A percentile compares a stretch with the other conserved stretches of the same genome.
These are phyloP conservation scores for Podila verticillata DNA, from an alignment of 192 early-diverging fungal genomes.

Conservation along the genomic window DNA sequence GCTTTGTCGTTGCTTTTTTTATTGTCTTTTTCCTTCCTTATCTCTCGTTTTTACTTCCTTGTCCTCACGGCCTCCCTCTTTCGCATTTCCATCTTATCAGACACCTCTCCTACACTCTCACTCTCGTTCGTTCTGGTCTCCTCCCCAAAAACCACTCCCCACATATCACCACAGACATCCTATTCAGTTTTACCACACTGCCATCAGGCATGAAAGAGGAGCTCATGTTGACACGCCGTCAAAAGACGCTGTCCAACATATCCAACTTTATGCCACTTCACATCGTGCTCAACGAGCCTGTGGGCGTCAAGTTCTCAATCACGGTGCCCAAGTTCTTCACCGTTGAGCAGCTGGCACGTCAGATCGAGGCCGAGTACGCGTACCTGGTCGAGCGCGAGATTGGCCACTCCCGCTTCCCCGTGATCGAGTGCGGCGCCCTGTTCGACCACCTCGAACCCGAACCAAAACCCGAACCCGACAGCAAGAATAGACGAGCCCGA, in stretches of 20 bases:
- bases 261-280: conserved; percentile 61
- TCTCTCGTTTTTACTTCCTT: conserved; percentile 32
- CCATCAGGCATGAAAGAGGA: conserved; percentile 9
- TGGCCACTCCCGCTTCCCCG: conserved; percentile 27
- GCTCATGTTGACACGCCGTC: conserved; percentile 33
- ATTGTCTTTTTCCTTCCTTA: conserved; percentile 16
- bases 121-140: too few species aligned
- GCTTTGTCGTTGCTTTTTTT: conserved; percentile 10
- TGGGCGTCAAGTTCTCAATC: conserved; percentile 53
- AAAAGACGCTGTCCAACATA: conserved; percentile 44
- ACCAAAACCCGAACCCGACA: too few species aligned
- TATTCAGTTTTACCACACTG: too few species aligned
- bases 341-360: conserved; percentile 69
- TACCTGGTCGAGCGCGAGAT: conserved; percentile 53
- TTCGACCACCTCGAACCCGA: conserved; percentile 46
- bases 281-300: conserved; percentile 51
- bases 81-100: neutral
- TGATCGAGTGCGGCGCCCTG: conserved; percentile 56
- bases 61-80: conserved; percentile 2
- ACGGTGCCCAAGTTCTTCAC: conserved; percentile 64
- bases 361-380: conserved; percentile 78
- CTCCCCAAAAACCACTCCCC: neutral
- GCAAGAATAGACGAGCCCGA: neutral
- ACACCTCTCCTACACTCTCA: neutral
- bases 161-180: neutral